Evolutionary conservation across 768 basidiomycete species (phyloP), one percentile per base, ranked within the genome.

Genomic region (Naganishia vishniacii): DNA sequence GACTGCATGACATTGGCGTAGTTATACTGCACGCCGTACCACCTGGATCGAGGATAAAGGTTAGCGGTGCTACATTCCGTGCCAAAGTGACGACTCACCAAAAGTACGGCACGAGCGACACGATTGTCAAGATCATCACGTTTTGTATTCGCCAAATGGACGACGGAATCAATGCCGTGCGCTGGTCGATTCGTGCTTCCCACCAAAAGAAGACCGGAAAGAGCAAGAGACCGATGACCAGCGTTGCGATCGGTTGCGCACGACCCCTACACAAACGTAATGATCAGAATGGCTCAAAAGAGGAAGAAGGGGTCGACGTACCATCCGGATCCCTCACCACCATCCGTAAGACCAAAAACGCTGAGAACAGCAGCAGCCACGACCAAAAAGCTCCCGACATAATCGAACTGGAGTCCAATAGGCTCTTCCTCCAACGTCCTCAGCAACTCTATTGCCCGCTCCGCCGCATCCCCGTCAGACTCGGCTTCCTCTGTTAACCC

Each of bases 141-240:
- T 75, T 74, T 2, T 49, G 69, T 20, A 74, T 59, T 28, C 49
- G 51, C 75, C 76, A 76, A 3, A 67, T 70, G 13, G 29, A 23
- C 4, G 68, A 51, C 0, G 74, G 74, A n/a, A 75, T 48, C 20
- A 72, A 45, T 3, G 73, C 72, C 41, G 61, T 49, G 32, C 40
- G 34, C n/a, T 47, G 51, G 32, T 47, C 48, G 32, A 66, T 51
- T 1, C 59, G 56, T 7, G 59, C 37, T 48, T 66, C 65, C 28
- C 37, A 66, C 28, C 29, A 56, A 31, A 66, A 66, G 41, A 66
- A 66, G 48, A 53, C 6, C 23, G 65, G 65, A 28, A 66, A 48
- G 44, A 66, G 59, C 11, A 62, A 12, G 59, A 66, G 58, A 26
- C 58, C 47, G 60, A 66, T 53, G 48, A 66, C 34, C 41, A 66